Conservation (phyloP, 441 rosid genomes). For the Erysimum pusillum region DNA sequence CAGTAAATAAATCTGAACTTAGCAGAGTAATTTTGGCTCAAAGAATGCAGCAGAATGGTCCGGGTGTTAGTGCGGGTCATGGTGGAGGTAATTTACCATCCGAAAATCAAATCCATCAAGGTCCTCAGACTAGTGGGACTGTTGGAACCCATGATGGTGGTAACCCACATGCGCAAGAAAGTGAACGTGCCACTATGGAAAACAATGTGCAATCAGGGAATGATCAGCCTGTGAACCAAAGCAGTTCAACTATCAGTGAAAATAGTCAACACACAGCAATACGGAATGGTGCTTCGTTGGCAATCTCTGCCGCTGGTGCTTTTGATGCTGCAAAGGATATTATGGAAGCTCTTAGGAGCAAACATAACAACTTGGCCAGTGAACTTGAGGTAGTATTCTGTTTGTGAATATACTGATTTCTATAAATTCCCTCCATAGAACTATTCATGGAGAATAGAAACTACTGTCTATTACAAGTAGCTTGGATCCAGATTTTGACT, state of each 20-base stretch:
- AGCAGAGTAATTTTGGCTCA: conserved; percentile 86
- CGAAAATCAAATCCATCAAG: conserved; percentile 78
- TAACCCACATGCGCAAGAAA: conserved; percentile 82
- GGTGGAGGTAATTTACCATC: conserved; percentile 63
- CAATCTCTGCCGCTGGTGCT: conserved; percentile 86
- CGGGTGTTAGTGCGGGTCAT: conserved; percentile 67
- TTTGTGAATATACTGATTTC: conserved; percentile 27
- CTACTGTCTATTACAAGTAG: conserved; percentile 31
- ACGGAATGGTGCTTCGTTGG: conserved; percentile 72
- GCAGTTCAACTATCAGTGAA: conserved; percentile 69
- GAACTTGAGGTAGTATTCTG: conserved; percentile 87
- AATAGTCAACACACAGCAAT: conserved; percentile 70
- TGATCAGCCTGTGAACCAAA: conserved; percentile 80
- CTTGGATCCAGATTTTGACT: conserved; percentile 28
- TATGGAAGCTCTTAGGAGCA: conserved; percentile 97
- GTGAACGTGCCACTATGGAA: conserved; percentile 71
- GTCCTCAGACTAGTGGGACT: conserved; percentile 61
- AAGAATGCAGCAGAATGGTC: conserved; percentile 82
- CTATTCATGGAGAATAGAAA: conserved; percentile 6
- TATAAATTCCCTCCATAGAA: background rate
- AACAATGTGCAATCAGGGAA: conserved; percentile 66
- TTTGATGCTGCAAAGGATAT: conserved; percentile 99
- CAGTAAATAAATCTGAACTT: conserved; percentile 85
- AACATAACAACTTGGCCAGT: conserved; percentile 92
- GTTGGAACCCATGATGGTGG: conserved; percentile 80